Conservation (phyloP, 1,284 basidiomycete genomes). For the Moniliophthora roreri region DNA sequence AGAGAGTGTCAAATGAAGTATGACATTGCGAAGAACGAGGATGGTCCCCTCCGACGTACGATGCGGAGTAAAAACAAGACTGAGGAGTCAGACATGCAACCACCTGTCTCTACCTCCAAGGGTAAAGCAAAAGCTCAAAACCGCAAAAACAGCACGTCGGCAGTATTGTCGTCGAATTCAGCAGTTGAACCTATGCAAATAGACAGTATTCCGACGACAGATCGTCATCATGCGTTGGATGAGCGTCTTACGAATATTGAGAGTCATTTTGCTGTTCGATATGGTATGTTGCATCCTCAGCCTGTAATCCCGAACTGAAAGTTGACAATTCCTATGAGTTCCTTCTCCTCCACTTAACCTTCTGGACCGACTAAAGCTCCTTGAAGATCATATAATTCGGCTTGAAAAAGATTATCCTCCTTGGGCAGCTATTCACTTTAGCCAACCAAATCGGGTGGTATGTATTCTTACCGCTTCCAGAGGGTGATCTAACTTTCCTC, state of each 20-base stretch:
- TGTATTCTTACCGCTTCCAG: constrained; percentile 27
- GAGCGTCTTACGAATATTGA: constrained; percentile 66
- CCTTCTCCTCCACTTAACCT: constrained; percentile 66
- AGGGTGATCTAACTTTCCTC: constrained; percentile 7
- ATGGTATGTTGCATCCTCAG: constrained; percentile 43
- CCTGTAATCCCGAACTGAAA: background rate
- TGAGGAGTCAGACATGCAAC: background rate
- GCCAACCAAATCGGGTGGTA: constrained; percentile 76
- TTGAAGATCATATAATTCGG: constrained; percentile 73
- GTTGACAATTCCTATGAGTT: constrained; percentile 40
- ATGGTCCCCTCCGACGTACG: constrained; percentile 69
- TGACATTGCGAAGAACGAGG: constrained; percentile 78
- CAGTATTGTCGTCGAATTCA: constrained; percentile 21
- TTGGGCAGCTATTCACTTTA: constrained; percentile 82
- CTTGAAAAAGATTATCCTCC: constrained; percentile 79
- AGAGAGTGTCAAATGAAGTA: constrained; percentile 79
- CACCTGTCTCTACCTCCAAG: constrained; percentile 11
- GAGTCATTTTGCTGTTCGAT: constrained; percentile 66
- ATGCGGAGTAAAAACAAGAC: constrained; percentile 26
- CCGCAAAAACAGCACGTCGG: constrained; percentile 6
- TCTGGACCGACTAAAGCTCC: constrained; percentile 59
- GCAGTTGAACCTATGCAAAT: constrained; percentile 25
- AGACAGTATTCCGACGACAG: constrained; percentile 32
- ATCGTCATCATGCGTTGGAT: constrained; percentile 56
- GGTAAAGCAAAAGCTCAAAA: constrained; percentile 20